These are phyloP conservation scores for Irineochytrium annulatum DNA, from an alignment of 192 early-diverging fungal species.

Conservation along the genomic window DNA sequence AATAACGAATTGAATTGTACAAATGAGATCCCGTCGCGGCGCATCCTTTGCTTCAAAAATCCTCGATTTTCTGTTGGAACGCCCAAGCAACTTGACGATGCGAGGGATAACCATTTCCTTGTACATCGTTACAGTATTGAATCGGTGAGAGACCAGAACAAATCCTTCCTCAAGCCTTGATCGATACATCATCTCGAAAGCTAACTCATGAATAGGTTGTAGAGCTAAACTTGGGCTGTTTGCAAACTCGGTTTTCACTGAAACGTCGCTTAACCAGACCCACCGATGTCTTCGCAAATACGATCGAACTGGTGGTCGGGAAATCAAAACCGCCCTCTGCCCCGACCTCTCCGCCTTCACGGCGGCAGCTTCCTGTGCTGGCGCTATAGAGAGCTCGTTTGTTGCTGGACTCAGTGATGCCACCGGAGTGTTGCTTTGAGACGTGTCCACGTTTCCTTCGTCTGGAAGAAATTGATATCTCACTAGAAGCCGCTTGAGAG, in stretches of 20 bases:
- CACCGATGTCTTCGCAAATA: slow-evolving; percentile 43
- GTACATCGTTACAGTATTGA: slow-evolving; percentile 38
- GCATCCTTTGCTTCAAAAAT: background rate
- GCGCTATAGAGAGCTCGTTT: too few relatives aligned
- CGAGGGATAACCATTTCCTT: slow-evolving; percentile 26
- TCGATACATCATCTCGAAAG: slow-evolving; percentile 36
- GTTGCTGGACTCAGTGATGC: too few relatives aligned
- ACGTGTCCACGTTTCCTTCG: too few relatives aligned
- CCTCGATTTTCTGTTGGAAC: background rate
- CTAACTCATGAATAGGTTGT: slow-evolving; percentile 35
- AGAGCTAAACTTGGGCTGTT: background rate
- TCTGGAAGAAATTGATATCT: slow-evolving; percentile 17
- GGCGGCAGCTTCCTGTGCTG: too few relatives aligned
- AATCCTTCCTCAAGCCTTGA: slow-evolving; percentile 42
- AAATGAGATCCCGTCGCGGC: slow-evolving; percentile 8
- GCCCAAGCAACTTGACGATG: background rate
- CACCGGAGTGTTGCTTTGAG: too few relatives aligned
- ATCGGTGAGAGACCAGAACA: slow-evolving; percentile 32
- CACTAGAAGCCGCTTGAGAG: slow-evolving; percentile 31
- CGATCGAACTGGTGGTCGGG: slow-evolving; percentile 19
- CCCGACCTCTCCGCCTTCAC: slow-evolving; percentile 10
- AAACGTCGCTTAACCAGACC: slow-evolving; percentile 47
- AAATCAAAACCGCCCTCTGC: slow-evolving; percentile 10
- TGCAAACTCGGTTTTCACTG: background rate
- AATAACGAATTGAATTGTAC: slow-evolving; percentile 43